Conservation (phyloP, 352 stramenopile genomes). For the Globisporangium barbulae region DNA sequence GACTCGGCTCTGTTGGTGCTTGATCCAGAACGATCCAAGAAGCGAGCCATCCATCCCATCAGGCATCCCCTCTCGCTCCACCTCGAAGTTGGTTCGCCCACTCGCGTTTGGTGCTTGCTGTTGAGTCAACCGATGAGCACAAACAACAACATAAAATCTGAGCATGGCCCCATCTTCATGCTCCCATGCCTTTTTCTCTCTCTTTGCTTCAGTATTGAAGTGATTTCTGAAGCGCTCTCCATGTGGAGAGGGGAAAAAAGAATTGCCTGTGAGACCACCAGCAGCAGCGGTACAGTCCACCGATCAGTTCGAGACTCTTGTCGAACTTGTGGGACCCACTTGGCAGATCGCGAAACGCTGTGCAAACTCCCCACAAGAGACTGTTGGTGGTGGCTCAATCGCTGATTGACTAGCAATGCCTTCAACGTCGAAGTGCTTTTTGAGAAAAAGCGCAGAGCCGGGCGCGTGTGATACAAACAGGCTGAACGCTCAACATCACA, state of each 20-base stretch:
- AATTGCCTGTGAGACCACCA: background rate
- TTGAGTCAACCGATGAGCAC: background rate
- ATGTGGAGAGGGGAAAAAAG: background rate
- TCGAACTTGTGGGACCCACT: background rate
- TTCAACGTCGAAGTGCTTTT: background rate
- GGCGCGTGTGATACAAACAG: too few relatives aligned
- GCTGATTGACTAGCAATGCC: background rate
- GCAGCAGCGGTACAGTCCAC: background rate
- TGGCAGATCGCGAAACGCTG: background rate
- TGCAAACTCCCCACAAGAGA: background rate
- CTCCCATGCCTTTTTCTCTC: background rate
- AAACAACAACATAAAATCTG: background rate
- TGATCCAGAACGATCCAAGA: too few relatives aligned
- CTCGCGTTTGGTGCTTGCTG: background rate
- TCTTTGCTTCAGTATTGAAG: conserved; percentile 5
- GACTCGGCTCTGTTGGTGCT: too few relatives aligned
- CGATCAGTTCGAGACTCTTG: background rate
- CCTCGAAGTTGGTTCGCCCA: too few relatives aligned
- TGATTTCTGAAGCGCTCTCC: conserved; percentile 2
- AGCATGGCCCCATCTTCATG: background rate
- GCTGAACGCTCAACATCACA: too few relatives aligned
- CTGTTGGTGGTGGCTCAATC: background rate
- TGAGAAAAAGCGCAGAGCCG: background rate
- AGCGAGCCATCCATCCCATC: too few relatives aligned
- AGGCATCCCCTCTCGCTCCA: too few relatives aligned